These are phyloP conservation scores for Euphorbia schlechtendalii DNA, from an alignment of 441 rosid genomes.

Conservation along the genomic window DNA sequence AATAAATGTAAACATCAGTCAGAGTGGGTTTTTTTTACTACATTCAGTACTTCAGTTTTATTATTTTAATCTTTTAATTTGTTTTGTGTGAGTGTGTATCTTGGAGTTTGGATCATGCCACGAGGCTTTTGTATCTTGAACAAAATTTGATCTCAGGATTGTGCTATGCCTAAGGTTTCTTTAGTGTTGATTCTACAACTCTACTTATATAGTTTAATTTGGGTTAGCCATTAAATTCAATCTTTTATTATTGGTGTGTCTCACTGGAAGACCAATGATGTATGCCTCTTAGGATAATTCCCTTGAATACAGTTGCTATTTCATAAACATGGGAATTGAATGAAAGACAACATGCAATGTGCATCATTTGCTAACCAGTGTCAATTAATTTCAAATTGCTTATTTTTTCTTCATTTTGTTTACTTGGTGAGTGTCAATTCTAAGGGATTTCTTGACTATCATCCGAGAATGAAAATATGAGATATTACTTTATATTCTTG, in stretches of 20 bases:
- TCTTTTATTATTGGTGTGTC: too few species aligned
- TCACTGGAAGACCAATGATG: background rate
- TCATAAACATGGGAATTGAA: background rate
- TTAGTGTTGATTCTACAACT: background rate
- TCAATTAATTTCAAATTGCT: background rate
- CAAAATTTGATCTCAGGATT: background rate
- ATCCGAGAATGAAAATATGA: background rate
- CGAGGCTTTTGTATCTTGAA: background rate
- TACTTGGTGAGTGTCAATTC: background rate
- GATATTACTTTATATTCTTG: background rate
- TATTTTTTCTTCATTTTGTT: background rate
- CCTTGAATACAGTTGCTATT: background rate
- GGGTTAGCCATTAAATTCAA: background rate
- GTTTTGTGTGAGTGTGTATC: background rate
- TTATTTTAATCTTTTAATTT: background rate
- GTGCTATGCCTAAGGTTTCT: background rate
- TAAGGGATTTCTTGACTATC: background rate
- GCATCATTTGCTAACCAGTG: background rate
- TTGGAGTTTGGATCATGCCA: slow-evolving; percentile 1
- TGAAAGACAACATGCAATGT: background rate
- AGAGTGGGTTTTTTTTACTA: background rate
- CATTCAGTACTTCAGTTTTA: background rate
- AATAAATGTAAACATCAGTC: background rate
- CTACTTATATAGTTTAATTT: background rate
- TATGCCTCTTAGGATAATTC: background rate